These are phyloP conservation scores for Talaromyces rugulosus DNA, from an alignment of 2,329 filamentous ascomycete genomes.

Conservation along the genomic window DNA sequence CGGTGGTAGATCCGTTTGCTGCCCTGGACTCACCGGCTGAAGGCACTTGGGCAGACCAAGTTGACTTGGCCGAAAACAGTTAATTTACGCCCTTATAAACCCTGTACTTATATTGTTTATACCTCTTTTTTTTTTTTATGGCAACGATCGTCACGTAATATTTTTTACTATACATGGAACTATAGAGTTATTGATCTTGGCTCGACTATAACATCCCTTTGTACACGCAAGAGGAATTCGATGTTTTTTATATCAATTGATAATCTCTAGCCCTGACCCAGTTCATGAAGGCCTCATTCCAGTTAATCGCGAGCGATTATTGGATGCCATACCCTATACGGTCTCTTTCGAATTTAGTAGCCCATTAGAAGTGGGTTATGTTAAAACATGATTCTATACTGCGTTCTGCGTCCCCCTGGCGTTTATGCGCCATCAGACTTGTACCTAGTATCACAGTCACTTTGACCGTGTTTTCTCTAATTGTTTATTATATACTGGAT, in stretches of 20 bases:
- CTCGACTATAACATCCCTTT: no score
- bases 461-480: neutral
- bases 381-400: no score
- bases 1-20: neutral
- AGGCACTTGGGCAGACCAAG: slow-evolving; percentile 18
- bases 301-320: no score
- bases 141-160: neutral
- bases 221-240: no score
- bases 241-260: no score
- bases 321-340: no score
- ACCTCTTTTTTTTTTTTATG: neutral
- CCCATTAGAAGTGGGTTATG: no score
- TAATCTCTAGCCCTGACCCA: no score
- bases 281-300: no score
- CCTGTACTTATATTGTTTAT: slow-evolving; percentile 2
- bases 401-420: no score
- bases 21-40: slow-evolving; percentile 11
- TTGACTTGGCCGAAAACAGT: slow-evolving; percentile 11
- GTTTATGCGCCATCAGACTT: no score
- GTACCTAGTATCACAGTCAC: neutral
- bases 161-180: neutral
- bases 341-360: no score
- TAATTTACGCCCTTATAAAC: neutral
- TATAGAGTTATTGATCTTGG: neutral
- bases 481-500: neutral